phyloP scores from a whole-genome alignment of 2,329 filamentous ascomycete genomes.

The Orbilia blumenaviensis region DNA sequence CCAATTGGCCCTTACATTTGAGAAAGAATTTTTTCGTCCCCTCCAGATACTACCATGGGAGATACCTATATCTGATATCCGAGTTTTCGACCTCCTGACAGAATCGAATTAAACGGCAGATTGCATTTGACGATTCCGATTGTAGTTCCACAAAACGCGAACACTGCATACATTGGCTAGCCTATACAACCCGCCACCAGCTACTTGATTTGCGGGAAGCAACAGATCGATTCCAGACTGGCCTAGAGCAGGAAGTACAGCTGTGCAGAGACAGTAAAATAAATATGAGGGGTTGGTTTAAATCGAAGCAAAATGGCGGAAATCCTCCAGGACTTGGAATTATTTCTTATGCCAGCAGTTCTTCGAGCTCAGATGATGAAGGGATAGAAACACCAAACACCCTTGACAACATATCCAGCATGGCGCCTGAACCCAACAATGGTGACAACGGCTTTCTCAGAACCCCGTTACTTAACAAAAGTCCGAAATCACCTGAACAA shows the following conservation, averaged over 20 bases:
- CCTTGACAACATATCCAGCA: neutral
- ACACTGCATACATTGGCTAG: neutral
- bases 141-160: neutral
- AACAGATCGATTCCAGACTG: neutral
- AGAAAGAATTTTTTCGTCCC: neutral
- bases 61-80: neutral
- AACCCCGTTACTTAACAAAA: neutral
- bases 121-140: neutral
- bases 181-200: neutral
- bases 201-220: neutral
- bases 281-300: slow-evolving; percentile 42
- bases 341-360: slow-evolving; percentile 32
- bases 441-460: neutral
- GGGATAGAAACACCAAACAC: neutral
- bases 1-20: neutral
- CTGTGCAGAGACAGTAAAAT: neutral
- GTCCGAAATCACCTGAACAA: slow-evolving; percentile 18
- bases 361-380: slow-evolving; percentile 39
- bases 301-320: slow-evolving; percentile 13
- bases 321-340: slow-evolving; percentile 16
- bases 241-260: neutral
- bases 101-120: neutral
- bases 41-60: neutral
- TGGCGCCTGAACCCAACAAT: neutral
- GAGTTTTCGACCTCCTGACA: neutral